Percentiles rank a stretch among this genome's conserved stretches.
These are phyloP conservation scores for Fomitopsis pinicola DNA, from an alignment of 1,284 basidiomycete species.

Conservation along the genomic window DNA sequence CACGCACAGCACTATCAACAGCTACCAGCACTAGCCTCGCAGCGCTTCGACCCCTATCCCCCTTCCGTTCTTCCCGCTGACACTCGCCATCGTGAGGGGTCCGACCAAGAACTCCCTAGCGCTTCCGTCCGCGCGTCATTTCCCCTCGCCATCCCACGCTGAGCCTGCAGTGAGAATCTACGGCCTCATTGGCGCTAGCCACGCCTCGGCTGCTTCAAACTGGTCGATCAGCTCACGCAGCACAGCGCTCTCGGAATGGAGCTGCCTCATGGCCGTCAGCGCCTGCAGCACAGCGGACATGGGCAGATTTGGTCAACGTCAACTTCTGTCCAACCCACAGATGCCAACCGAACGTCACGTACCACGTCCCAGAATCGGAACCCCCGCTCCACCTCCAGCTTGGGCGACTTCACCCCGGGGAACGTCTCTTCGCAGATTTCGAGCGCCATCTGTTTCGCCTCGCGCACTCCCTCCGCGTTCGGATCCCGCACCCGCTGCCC, in stretches of 20 bases:
- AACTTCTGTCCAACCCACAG: conserved; percentile 3
- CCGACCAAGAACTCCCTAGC: conserved; percentile 6
- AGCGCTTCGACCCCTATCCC: neutral
- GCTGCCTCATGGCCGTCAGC: conserved; percentile 82
- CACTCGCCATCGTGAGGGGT: neutral
- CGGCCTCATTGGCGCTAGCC: conserved; percentile 89
- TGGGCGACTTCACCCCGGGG: conserved; percentile 84
- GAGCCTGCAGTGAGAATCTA: conserved; percentile 33
- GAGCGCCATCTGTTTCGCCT: conserved; percentile 84
- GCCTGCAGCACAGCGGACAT: conserved; percentile 45
- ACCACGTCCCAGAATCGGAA: conserved; percentile 99
- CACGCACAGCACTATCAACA: neutral
- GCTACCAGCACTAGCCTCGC: neutral
- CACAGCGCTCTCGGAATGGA: conserved; percentile 81
- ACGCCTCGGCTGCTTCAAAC: conserved; percentile 92
- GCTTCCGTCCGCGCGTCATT: conserved; percentile 4
- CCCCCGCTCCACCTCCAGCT: conserved; percentile 87
- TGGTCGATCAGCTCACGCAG: conserved; percentile 83
- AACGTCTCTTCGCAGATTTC: conserved; percentile 94
- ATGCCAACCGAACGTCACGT: conserved; percentile 33
- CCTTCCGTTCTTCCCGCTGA: neutral
- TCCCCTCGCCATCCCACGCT: neutral
- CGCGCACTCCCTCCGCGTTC: conserved; percentile 72
- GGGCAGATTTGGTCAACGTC: conserved; percentile 13
- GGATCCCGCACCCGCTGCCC: conserved; percentile 70